Base-by-base conservation (phyloP, 495 filamentous ascomycete species). In the Penicillium antarcticum region DNA sequence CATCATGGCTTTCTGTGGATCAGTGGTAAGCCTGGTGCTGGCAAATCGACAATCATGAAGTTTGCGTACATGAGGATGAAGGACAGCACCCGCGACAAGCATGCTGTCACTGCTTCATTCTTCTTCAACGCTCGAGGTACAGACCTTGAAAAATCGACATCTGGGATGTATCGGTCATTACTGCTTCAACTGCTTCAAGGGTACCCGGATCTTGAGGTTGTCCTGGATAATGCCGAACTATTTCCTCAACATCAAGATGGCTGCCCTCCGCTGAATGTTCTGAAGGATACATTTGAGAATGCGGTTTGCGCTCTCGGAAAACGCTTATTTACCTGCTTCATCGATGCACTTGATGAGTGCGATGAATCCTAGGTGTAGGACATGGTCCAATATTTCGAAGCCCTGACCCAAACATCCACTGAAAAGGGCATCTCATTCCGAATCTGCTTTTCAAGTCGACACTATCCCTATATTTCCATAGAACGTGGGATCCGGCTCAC, bases 1-100 rank as follows among this genome's bases (percentile, higher is more conserved):
- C 75, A 78, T 53, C 58, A 73, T 40, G 78, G 80, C 7, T 69
- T 84, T 39, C 42, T 84, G 13, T 84, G 80, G 80, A 75, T 85
- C 37, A 79, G 69, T 52, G 80, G 80, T 2, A 81, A 83, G 36
- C 76, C 80, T 4, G 80, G 78, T 10, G 60, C 70, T 14, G 80
- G 81, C 5, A 84, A 83, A 55, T 83, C 80, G 11, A 76, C 71
- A 5, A 53, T 77, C 2, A 80, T 82, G 72, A 80, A 80, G 34
- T 72, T 71, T 45, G 57, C 63, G 1, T 71, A 65, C 38, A 18
- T 45, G 31, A 36, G 66, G 0, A 56, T 60, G 24, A 62, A 61
- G 40, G 24, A 9, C 5, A 54, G 43, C 7, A 12, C 12, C 29
- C 7, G 32, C 11, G 12, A 38, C 14, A 48, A 53, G 4, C 7